Percentiles rank a stretch among this genome's conserved stretches.
phyloP scores from a whole-genome alignment of 176 grass and related monocot genomes.

The Phyllostachys edulis region DNA sequence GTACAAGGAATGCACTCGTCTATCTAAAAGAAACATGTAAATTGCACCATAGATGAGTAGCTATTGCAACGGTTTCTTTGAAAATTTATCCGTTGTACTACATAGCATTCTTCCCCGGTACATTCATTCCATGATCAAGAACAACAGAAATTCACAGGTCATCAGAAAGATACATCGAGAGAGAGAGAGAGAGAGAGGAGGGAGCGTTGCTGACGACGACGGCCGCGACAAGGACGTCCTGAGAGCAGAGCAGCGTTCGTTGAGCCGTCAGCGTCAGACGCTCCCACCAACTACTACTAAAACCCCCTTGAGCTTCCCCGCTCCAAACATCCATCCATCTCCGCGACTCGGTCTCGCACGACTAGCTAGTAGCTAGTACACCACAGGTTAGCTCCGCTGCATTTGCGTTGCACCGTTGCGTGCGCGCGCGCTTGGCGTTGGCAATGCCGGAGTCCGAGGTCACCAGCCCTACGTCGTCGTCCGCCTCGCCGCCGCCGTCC shows the following conservation, averaged over 20 bases:
- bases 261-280: conserved; percentile 32
- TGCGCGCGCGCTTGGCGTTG: neutral
- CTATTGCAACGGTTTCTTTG: conserved; percentile 2
- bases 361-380: neutral
- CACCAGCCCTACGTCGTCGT: neutral
- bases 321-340: neutral
- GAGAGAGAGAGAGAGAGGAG: neutral
- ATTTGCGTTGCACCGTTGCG: neutral
- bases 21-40: neutral
- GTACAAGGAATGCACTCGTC: neutral
- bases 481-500: neutral
- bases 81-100: conserved; percentile 31
- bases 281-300: conserved; percentile 34
- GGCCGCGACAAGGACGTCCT: conserved; percentile 10
- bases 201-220: conserved; percentile 24
- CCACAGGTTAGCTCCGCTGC: neutral
- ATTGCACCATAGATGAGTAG: too few species aligned
- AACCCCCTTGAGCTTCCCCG: neutral
- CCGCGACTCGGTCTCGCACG: neutral
- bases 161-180: neutral
- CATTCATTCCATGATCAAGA: neutral
- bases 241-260: neutral
- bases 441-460: conserved; percentile 31
- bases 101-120: neutral
- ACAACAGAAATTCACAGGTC: neutral